Conservation (phyloP, 306 rosid genomes). For the Lagenaria siceraria region DNA sequence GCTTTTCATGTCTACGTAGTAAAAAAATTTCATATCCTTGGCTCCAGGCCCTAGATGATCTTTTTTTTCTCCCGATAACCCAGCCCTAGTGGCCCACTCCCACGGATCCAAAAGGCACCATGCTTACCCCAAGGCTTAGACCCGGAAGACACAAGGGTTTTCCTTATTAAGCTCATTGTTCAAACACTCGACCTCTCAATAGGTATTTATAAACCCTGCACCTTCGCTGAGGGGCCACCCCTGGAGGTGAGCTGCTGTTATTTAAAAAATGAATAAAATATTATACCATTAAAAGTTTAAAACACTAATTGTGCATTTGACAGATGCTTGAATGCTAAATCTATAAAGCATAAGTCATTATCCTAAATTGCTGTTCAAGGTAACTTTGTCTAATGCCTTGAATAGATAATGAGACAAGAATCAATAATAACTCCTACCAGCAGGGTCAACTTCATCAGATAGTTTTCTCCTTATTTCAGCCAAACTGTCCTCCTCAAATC, state of each 20-base stretch:
- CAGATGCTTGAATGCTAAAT: background rate
- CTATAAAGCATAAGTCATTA: background rate
- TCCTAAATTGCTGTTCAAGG: background rate
- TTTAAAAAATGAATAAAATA: background rate
- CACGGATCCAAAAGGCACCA: background rate
- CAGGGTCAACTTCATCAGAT: constrained; percentile 23
- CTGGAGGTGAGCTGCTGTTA: background rate
- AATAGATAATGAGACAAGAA: constrained; percentile 6
- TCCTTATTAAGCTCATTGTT: background rate
- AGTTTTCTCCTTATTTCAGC: constrained; percentile 30
- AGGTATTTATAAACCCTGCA: background rate
- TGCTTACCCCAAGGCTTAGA: background rate
- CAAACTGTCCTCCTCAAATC: constrained; percentile 75
- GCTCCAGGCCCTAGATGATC: background rate
- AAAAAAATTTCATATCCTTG: background rate
- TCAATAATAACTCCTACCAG: constrained; percentile 28
- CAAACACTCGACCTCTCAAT: background rate
- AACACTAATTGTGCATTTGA: background rate
- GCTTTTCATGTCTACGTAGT: background rate
- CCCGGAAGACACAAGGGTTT: background rate
- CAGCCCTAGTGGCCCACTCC: background rate
- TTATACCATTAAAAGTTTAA: background rate
- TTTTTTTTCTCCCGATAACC: background rate
- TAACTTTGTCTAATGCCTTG: background rate
- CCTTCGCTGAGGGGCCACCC: background rate